These are phyloP conservation scores for Fusarium transvaalense DNA, from an alignment of 2,329 filamentous ascomycete genomes.

Conservation along the genomic window DNA sequence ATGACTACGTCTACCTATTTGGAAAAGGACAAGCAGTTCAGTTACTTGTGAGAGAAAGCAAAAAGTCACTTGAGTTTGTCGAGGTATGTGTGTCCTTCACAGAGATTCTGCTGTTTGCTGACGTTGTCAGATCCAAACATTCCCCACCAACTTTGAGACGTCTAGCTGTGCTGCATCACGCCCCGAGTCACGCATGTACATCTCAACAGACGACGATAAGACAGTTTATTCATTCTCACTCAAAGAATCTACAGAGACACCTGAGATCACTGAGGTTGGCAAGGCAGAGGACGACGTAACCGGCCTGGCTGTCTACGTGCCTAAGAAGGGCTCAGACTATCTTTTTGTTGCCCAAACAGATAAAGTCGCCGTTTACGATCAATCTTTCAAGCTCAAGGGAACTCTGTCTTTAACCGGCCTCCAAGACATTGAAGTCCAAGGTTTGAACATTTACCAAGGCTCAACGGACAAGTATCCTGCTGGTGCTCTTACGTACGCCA, in stretches of 20 bases:
- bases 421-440: constrained; percentile 58
- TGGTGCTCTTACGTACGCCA: constrained; percentile 57
- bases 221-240: constrained; percentile 56
- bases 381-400: constrained; percentile 53
- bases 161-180: constrained; percentile 58
- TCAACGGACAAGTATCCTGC: constrained; percentile 52
- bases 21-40: constrained; percentile 58
- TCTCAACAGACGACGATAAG: constrained; percentile 56
- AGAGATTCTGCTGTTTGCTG: not conserved
- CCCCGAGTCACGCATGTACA: constrained; percentile 54
- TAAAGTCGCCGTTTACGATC: constrained; percentile 56
- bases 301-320: constrained; percentile 57
- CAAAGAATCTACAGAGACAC: constrained; percentile 54
- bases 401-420: constrained; percentile 54
- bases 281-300: constrained; percentile 56
- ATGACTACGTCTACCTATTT: constrained; percentile 61
- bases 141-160: constrained; percentile 57
- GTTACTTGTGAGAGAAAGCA: constrained; percentile 52
- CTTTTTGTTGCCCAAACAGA: constrained; percentile 57
- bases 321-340: constrained; percentile 55
- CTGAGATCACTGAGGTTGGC: constrained; percentile 54
- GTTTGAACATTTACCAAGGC: constrained; percentile 58
- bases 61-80: constrained; percentile 52
- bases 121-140: constrained; percentile 56
- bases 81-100: constrained; percentile 47